phyloP scores from a whole-genome alignment of 768 basidiomycete genomes.

The Kwoniella sp. region DNA sequence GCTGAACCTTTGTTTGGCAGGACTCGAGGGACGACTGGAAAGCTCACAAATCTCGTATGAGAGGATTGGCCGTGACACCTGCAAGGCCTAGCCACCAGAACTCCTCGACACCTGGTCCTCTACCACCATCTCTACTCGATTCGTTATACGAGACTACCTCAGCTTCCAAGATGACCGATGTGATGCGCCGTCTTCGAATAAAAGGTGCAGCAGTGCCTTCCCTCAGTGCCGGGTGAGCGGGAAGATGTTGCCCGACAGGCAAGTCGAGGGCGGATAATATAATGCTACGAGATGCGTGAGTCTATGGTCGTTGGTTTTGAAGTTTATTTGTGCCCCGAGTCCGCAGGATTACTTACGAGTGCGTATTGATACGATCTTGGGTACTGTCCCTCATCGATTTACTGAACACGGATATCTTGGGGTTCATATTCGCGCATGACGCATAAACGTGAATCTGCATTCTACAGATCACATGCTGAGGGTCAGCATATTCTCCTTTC shows the following conservation, averaged over 20 bases:
- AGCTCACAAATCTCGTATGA: constrained; percentile 3
- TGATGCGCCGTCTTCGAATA: background rate
- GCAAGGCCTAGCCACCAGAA: constrained; percentile 55
- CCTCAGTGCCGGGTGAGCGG: constrained; percentile 8
- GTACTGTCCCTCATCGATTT: constrained; percentile 87
- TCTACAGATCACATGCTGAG: constrained; percentile 32
- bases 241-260: constrained; percentile 21
- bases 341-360: constrained; percentile 54
- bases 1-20: too few species aligned
- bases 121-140: constrained; percentile 47
- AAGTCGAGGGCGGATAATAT: constrained; percentile 67
- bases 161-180: constrained; percentile 67
- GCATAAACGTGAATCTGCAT: constrained; percentile 81
- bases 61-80: constrained; percentile 27
- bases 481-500: background rate
- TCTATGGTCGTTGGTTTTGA: background rate
- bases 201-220: background rate
- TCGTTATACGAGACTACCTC: constrained; percentile 87
- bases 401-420: constrained; percentile 75
- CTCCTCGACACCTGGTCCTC: constrained; percentile 68
- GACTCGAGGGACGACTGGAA: background rate
- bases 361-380: constrained; percentile 69
- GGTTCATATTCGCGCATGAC: constrained; percentile 27
- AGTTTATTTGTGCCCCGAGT: too few species aligned
- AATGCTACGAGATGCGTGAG: constrained; percentile 56